Evolutionary conservation across 176 grass and related monocot species (phyloP).

Genomic region (Puya raimondii): DNA sequence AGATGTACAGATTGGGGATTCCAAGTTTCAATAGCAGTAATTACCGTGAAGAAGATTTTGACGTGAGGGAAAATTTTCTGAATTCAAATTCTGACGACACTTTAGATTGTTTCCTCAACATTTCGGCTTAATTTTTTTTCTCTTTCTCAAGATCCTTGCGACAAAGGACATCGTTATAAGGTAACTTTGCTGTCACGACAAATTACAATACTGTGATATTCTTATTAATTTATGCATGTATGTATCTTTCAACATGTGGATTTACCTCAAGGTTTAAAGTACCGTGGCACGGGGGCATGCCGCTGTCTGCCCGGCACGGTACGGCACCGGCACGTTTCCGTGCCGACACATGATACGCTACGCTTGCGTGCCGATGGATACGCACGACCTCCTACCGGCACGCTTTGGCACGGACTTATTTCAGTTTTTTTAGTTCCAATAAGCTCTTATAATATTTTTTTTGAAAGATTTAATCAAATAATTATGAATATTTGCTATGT

Average conservation of each 20-base stretch:
- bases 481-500: too few species aligned
- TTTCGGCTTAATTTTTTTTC: neutral
- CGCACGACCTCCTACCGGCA: too few species aligned
- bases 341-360: too few species aligned
- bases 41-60: constrained; percentile 7
- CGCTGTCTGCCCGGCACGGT: too few species aligned
- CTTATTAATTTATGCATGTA: neutral
- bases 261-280: too few species aligned
- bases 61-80: neutral
- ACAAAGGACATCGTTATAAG: neutral
- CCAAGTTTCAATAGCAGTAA: constrained; percentile 1
- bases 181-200: neutral
- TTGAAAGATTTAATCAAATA: too few species aligned
- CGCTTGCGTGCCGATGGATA: too few species aligned
- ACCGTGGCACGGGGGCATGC: too few species aligned
- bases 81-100: neutral
- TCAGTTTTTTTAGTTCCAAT: too few species aligned
- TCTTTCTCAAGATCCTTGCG: neutral
- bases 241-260: neutral
- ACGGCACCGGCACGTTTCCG: too few species aligned
- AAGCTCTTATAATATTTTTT: too few species aligned
- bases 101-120: neutral
- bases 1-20: constrained; percentile 11
- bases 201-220: neutral
- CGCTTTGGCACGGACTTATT: too few species aligned